phyloP scores from a whole-genome alignment of 495 filamentous ascomycete species.

The Xylaria cubensis region DNA sequence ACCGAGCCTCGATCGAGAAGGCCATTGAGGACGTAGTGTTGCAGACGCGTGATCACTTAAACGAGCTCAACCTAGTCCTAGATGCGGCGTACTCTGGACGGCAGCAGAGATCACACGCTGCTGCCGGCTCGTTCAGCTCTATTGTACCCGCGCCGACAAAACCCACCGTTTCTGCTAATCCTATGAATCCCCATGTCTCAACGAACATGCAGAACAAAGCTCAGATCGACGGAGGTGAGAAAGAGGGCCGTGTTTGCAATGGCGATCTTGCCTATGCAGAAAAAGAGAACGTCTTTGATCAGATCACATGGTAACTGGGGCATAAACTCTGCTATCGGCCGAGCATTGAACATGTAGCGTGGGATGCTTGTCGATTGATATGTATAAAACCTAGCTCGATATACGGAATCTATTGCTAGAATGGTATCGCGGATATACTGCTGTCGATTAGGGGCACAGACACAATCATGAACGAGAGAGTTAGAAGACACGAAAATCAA shows the following conservation, averaged over 20 bases:
- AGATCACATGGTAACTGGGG: constrained; percentile 14
- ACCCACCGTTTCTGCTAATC: not conserved
- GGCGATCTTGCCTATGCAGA: not conserved
- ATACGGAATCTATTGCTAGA: not conserved
- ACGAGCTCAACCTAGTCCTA: not conserved
- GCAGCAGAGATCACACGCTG: not conserved
- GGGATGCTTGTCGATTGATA: not conserved
- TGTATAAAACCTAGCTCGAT: not conserved
- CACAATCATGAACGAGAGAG: not conserved
- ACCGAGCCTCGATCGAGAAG: constrained; percentile 15
- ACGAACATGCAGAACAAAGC: not conserved
- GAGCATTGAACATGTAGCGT: not conserved
- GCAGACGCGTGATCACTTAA: not conserved
- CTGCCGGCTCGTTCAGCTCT: constrained; percentile 9
- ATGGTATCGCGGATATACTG: not conserved
- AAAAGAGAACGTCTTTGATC: constrained; percentile 12
- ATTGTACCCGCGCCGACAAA: not conserved
- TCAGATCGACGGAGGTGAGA: not conserved
- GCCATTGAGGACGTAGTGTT: constrained; percentile 11
- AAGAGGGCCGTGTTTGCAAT: not conserved
- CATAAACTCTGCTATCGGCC: not conserved
- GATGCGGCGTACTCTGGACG: constrained; percentile 11
- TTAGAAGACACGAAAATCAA: not conserved
- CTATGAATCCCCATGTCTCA: not conserved
- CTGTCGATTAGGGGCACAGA: not conserved